Base-by-base conservation (phyloP, 2,329 filamentous ascomycete species). In the Ascochyta lentis region DNA sequence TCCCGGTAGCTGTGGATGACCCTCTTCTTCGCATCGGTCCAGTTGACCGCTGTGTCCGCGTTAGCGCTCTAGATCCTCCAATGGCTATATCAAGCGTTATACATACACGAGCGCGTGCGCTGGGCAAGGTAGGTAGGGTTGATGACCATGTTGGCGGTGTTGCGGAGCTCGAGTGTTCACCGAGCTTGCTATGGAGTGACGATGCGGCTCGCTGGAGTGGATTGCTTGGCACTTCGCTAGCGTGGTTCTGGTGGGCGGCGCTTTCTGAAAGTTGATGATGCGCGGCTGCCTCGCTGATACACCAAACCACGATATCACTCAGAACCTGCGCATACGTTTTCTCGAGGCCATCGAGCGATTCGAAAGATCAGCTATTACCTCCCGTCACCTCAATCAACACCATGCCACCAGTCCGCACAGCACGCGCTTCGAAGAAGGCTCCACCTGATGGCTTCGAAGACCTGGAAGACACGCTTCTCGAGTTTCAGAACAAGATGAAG, bases 401-500 rank as follows among this genome's bases (percentile, higher is more conserved):
- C 42, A 94, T 95, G 91, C 91, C 91, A 45, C 86, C 90, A 49
- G 87, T 94, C 65, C 85, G 91, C 58, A 88, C 89, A 64, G 83
- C 67, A 49, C 67, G 87, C 42, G 88, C 87, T 60, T 91, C 90
- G 78, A 86, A 88, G 72, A 95, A 94, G 81, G 86, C 91, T 48
- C 91, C 91, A 41, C 91, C 91, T 48, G 90, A 91, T 50, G 91
- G 91, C 76, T 96, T 95, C 81, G 87, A 88, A 71, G 91, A 96
- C 73, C 91, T 96, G 76, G 91, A 94, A 76, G 89, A 92, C 73
- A 91, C 92, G 66, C 86, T 95, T 38, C 85, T 95, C 67, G 88
- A 93, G 69, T 95, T 95, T 79, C 81, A 84, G 69, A 94, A 93
- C 83, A 92, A 93, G 81, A 94, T 96, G 90, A 95, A 94, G 78